Evolutionary conservation across 208 protist genomes (phyloP).

Genomic region (Leishmania amazonensis): DNA sequence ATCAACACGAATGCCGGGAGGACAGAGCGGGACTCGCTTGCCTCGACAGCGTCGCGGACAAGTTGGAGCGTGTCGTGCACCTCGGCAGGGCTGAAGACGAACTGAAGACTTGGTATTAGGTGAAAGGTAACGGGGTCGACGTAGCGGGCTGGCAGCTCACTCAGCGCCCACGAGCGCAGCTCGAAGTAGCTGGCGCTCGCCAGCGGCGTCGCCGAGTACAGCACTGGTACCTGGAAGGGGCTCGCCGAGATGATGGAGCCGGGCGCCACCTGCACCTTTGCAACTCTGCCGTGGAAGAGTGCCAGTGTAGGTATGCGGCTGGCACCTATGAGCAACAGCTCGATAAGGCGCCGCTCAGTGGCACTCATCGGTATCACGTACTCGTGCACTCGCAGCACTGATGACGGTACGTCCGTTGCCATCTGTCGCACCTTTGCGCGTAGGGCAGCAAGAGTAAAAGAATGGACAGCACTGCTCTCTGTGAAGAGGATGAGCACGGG

Average conservation of each 20-base stretch:
- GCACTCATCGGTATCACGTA: constrained; percentile 6
- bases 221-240: background rate
- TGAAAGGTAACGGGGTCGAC: constrained; percentile 41
- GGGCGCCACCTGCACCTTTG: constrained; percentile 20
- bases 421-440: constrained; percentile 13
- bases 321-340: constrained; percentile 20
- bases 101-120: constrained; percentile 32
- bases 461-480: background rate
- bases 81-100: constrained; percentile 28
- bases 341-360: constrained; percentile 11
- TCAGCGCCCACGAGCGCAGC: constrained; percentile 44
- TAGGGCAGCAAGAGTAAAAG: background rate
- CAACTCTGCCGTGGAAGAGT: constrained; percentile 14
- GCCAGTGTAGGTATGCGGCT: constrained; percentile 15
- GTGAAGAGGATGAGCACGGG: constrained; percentile 27
- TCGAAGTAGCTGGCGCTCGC: constrained; percentile 9
- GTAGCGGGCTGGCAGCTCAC: constrained; percentile 37
- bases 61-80: constrained; percentile 15
- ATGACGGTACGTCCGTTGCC: constrained; percentile 6
- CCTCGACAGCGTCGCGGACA: constrained; percentile 5
- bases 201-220: background rate
- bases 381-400: constrained; percentile 25
- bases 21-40: constrained; percentile 3
- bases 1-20: constrained; percentile 28
- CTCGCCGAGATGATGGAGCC: constrained; percentile 10